phyloP scores from a whole-genome alignment of 2,329 filamentous ascomycete genomes.

The Neonectria coccinea region DNA sequence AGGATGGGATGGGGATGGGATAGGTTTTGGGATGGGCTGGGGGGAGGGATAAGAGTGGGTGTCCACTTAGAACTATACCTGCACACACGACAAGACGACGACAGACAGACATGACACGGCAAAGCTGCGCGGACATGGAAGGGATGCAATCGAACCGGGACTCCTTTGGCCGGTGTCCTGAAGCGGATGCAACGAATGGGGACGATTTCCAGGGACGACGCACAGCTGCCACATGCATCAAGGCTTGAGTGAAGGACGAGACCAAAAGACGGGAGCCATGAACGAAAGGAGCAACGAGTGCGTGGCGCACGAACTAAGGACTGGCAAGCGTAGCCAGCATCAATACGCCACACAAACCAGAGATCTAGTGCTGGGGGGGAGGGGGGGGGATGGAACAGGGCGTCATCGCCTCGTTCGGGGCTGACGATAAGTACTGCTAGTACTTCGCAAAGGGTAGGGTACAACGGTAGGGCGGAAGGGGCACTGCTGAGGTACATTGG shows the following conservation, averaged over 20 bases:
- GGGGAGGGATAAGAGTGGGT: too few relatives aligned
- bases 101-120: too few relatives aligned
- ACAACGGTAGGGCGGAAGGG: conserved; percentile 5
- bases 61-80: too few relatives aligned
- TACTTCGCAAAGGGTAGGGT: too few relatives aligned
- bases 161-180: conserved; percentile 40
- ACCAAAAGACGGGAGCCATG: background rate
- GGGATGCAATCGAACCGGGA: conserved; percentile 14
- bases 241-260: background rate
- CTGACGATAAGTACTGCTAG: conserved; percentile 29
- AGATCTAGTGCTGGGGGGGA: background rate
- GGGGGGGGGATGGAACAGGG: conserved; percentile 13
- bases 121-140: too few relatives aligned
- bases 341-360: background rate
- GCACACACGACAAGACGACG: too few relatives aligned
- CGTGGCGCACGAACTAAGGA: conserved; percentile 10
- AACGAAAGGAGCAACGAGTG: conserved; percentile 27
- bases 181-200: conserved; percentile 31
- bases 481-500: conserved; percentile 6
- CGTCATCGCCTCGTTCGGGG: conserved; percentile 40
- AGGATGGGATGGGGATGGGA: background rate
- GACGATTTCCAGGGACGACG: conserved; percentile 32
- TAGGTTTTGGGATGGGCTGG: too few relatives aligned
- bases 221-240: conserved; percentile 28
- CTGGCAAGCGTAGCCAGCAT: background rate